Evolutionary conservation across 306 rosid species (phyloP), one percentile per base, ranked within the genome.

Genomic region (Mucuna pruriens): DNA sequence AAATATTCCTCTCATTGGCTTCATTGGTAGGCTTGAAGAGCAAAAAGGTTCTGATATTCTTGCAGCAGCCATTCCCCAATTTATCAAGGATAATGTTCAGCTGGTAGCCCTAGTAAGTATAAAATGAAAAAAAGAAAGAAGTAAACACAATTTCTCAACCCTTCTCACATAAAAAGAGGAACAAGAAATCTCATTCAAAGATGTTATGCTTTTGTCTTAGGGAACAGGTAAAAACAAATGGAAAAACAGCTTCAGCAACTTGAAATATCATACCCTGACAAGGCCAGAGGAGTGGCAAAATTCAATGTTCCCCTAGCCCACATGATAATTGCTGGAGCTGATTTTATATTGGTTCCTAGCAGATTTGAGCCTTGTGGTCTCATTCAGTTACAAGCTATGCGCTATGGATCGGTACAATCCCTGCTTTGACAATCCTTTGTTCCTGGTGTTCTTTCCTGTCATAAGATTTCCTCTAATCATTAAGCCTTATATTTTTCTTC

Each of bases 11-110:
- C 78, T 95, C 74, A 85, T 95, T 11, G 94, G 90, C 66, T 95
- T 93, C 82, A 90, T 95, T 20, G 99, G 99, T 46, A 93, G 99
- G 66, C 96, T 95, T 31, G 99, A 95, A 82, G 99, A 95, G 88
- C 99, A 95, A 85, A 95, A 95, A 78, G 99, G 99, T 77, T 91
- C 99, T 6, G 99, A 95, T 84, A 93, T 95, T 85, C 92, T 95
- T 36, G 92, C 80, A 33, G 98, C 82, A 67, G 96, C 99, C 31
- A 92, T 95, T 85, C 89, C 97, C 0, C 77, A 86, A 60, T 88
- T 95, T 62, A 73, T 88, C 16, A 42, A 38, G 38, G 92, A 89
- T 83, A 74, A 90, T 75, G 88, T 92, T 76, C 99, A 95, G 74
- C 75, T 95, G 62, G 89, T 93, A 31, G 86, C 92, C 83, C 98